phyloP scores from a whole-genome alignment of 2,329 filamentous ascomycete species.

The Geosmithia flava region DNA sequence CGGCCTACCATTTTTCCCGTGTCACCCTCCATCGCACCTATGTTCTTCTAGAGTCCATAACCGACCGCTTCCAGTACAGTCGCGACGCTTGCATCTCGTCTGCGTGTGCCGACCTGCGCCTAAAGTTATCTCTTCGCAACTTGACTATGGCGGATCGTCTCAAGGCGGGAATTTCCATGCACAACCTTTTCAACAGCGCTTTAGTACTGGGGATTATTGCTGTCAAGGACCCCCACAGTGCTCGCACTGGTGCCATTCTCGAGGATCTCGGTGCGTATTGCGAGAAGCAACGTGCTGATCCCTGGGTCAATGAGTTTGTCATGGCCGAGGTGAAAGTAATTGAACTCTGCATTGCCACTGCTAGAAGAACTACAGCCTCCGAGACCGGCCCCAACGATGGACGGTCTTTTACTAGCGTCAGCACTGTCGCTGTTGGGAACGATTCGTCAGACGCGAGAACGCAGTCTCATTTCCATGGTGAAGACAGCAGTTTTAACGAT shows the following conservation, averaged over 20 bases:
- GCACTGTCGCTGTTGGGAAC: background rate
- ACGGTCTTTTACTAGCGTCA: background rate
- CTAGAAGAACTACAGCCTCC: slow-evolving; percentile 3
- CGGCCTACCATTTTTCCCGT: slow-evolving; percentile 23
- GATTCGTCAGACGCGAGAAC: background rate
- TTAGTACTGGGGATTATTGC: slow-evolving; percentile 19
- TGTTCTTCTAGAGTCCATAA: slow-evolving; percentile 24
- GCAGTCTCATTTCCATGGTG: background rate
- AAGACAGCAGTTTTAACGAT: background rate
- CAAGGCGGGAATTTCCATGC: slow-evolving; percentile 19
- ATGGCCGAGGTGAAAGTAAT: slow-evolving; percentile 27
- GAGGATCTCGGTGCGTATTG: slow-evolving; percentile 26
- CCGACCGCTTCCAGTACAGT: slow-evolving; percentile 22
- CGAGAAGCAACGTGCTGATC: slow-evolving; percentile 23
- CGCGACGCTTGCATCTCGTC: slow-evolving; percentile 26
- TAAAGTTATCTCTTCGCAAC: slow-evolving; percentile 17
- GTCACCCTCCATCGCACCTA: slow-evolving; percentile 26
- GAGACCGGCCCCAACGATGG: slow-evolving; percentile 1
- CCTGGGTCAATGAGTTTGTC: slow-evolving; percentile 26
- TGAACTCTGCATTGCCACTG: slow-evolving; percentile 22
- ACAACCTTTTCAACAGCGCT: slow-evolving; percentile 28
- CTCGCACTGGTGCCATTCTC: slow-evolving; percentile 17
- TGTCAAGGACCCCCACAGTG: slow-evolving; percentile 15
- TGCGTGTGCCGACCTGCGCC: slow-evolving; percentile 24
- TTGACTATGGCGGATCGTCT: slow-evolving; percentile 17